These are phyloP conservation scores for Puccinia brachypodii DNA, from an alignment of 1,284 basidiomycete species.

Conservation along the genomic window DNA sequence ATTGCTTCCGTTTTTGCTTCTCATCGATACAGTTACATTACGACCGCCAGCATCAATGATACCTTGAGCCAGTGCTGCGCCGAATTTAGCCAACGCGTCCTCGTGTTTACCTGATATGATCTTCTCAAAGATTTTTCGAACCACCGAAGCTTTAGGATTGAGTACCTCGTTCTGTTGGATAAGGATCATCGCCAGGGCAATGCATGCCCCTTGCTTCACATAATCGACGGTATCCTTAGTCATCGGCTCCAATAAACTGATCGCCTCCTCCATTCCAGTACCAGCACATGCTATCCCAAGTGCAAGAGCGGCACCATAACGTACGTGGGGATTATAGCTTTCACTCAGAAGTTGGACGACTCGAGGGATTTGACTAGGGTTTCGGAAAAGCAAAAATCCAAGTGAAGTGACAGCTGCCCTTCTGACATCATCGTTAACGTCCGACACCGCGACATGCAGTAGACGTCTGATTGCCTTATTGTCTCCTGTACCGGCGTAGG, in stretches of 20 bases:
- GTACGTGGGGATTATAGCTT: constrained; percentile 97
- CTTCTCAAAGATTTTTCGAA: constrained; percentile 78
- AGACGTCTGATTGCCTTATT: constrained; percentile 86
- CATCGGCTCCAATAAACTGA: constrained; percentile 93
- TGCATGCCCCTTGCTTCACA: constrained; percentile 93
- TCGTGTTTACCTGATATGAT: constrained; percentile 92
- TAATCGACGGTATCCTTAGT: constrained; percentile 95
- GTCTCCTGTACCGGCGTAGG: constrained; percentile 90
- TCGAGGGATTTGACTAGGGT: constrained; percentile 85
- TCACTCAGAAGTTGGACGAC: constrained; percentile 93
- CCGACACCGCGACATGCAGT: constrained; percentile 90
- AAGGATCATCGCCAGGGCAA: constrained; percentile 90
- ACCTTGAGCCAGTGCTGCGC: constrained; percentile 88
- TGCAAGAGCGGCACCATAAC: constrained; percentile 90
- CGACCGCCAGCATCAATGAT: constrained; percentile 94
- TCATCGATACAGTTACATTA: constrained; percentile 87
- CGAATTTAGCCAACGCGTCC: constrained; percentile 94
- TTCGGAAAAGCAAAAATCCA: constrained; percentile 93
- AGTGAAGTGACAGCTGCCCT: constrained; percentile 90
- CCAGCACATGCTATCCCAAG: constrained; percentile 94
- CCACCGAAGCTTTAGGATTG: constrained; percentile 74
- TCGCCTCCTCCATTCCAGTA: constrained; percentile 89
- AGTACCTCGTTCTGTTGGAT: constrained; percentile 90
- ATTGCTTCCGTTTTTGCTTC: constrained; percentile 82
- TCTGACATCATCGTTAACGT: constrained; percentile 92